These are phyloP conservation scores for Kodamaea sagamina DNA, from an alignment of 805 yeast genomes.

Conservation along the genomic window DNA sequence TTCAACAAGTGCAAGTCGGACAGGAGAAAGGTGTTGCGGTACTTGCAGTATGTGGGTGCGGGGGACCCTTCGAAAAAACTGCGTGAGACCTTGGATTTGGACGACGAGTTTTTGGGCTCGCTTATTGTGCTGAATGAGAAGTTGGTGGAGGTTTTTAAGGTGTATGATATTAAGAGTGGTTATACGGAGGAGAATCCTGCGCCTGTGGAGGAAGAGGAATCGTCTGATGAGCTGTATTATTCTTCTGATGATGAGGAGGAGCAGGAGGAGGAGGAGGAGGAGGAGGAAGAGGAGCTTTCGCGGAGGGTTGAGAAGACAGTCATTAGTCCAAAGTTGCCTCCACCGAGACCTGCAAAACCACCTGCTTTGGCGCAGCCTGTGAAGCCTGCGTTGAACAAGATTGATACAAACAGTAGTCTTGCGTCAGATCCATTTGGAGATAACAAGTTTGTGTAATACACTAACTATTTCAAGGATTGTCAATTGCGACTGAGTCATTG, in stretches of 20 bases:
- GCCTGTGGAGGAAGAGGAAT: constrained; percentile 32
- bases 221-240: constrained; percentile 43
- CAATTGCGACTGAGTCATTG: too few relatives aligned
- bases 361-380: constrained; percentile 11
- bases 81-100: constrained; percentile 34
- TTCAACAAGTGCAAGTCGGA: constrained; percentile 75
- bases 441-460: constrained; percentile 19
- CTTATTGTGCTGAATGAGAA: constrained; percentile 89
- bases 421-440: constrained; percentile 45
- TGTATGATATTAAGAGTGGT: constrained; percentile 60
- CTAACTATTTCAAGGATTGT: background rate
- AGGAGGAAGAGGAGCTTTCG: constrained; percentile 5
- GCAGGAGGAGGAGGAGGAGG: constrained; percentile 19
- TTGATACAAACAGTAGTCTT: constrained; percentile 28
- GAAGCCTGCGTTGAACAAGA: constrained; percentile 19
- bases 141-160: constrained; percentile 69
- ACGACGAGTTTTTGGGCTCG: constrained; percentile 86
- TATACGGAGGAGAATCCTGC: constrained; percentile 42
- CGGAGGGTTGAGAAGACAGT: background rate
- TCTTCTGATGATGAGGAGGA: constrained; percentile 41
- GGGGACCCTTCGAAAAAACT: constrained; percentile 36
- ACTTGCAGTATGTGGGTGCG: constrained; percentile 75
- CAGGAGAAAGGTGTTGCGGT: constrained; percentile 76
- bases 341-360: constrained; percentile 31
- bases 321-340: constrained; percentile 8